These are phyloP conservation scores for Sporobolomyces phaffii DNA, from an alignment of 768 basidiomycete species.

Conservation along the genomic window DNA sequence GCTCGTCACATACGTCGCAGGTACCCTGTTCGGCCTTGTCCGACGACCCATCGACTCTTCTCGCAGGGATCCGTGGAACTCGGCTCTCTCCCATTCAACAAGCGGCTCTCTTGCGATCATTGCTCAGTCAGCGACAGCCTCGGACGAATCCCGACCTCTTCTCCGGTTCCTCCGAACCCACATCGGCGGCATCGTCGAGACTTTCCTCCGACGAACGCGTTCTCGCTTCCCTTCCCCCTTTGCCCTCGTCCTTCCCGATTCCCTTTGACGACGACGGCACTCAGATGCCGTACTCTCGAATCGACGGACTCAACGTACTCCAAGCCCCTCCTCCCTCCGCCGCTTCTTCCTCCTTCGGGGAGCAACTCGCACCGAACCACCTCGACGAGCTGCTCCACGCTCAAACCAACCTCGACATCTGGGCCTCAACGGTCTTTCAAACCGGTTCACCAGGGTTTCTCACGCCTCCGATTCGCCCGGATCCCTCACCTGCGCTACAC, in stretches of 20 bases:
- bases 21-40: neutral
- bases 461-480: neutral
- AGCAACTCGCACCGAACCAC: neutral
- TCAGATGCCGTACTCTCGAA: neutral
- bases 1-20: too few relatives aligned
- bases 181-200: too few relatives aligned
- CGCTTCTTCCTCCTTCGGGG: neutral
- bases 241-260: neutral
- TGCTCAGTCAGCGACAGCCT: neutral
- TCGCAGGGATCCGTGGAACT: neutral
- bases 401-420: conserved; percentile 15
- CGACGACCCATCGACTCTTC: neutral
- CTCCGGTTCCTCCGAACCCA: too few relatives aligned
- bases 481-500: neutral
- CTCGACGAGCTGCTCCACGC: conserved; percentile 21
- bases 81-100: neutral
- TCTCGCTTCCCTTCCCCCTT: neutral
- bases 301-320: conserved; percentile 23
- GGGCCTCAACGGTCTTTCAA: conserved; percentile 13
- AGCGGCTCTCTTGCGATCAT: neutral
- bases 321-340: neutral
- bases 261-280: neutral
- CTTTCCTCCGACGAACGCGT: too few relatives aligned
- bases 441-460: neutral
- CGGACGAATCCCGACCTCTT: neutral